These are phyloP conservation scores for Gonapodya prolifera DNA, from an alignment of 192 early-diverging fungal species.

Conservation along the genomic window DNA sequence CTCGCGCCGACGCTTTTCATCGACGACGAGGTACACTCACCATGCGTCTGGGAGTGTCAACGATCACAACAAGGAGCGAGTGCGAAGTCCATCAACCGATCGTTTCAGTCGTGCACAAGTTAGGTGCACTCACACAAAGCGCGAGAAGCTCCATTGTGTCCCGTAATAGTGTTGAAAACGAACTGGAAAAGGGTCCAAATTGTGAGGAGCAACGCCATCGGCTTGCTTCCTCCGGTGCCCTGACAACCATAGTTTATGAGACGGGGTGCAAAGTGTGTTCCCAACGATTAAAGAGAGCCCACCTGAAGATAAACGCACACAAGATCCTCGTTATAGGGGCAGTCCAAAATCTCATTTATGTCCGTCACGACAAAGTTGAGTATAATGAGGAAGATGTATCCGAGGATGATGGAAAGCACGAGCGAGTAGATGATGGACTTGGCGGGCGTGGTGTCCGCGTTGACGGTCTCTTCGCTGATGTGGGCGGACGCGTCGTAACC, in stretches of 20 bases:
- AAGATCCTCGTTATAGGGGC: not conserved
- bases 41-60: not conserved
- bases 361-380: not conserved
- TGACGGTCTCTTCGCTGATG: not conserved
- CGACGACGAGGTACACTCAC: slow-evolving; percentile 10
- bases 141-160: not conserved
- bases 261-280: not conserved
- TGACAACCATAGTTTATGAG: not conserved
- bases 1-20: not conserved
- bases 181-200: not conserved
- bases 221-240: not conserved
- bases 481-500: slow-evolving; percentile 6
- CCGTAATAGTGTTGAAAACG: not conserved
- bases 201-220: not conserved
- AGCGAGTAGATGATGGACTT: not conserved
- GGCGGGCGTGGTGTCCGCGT: not conserved
- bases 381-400: not conserved
- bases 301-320: not conserved
- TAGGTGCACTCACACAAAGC: not conserved
- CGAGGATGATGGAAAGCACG: not conserved
- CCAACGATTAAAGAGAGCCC: not conserved
- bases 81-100: not conserved
- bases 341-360: not conserved
- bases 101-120: no score
- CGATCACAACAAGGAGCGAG: not conserved